phyloP scores from a whole-genome alignment of 257 asterid species.

The Ligustrum vulgare region DNA sequence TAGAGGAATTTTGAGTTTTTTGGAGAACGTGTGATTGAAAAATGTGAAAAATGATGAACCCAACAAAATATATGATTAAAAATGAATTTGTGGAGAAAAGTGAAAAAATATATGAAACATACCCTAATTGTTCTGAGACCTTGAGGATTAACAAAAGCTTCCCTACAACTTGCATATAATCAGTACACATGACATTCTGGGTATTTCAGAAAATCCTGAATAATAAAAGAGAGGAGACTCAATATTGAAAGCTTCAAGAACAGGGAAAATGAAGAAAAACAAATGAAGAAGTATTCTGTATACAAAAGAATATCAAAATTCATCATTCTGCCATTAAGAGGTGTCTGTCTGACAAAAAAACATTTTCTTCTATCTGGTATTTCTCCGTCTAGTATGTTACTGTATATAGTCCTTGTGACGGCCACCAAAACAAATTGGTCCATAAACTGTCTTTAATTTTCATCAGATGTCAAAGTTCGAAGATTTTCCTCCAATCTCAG shows the following conservation, averaged over 20 bases:
- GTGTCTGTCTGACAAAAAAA: background rate
- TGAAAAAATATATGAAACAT: background rate
- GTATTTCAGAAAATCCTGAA: background rate
- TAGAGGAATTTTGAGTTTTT: too few relatives aligned
- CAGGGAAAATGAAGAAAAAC: background rate
- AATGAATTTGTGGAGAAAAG: too few relatives aligned
- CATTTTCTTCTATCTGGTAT: background rate
- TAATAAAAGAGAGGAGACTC: background rate
- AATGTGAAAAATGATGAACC: too few relatives aligned
- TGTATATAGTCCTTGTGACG: background rate
- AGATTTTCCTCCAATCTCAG: conserved; percentile 11
- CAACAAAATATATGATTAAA: too few relatives aligned
- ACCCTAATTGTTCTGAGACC: background rate
- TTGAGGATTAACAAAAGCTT: background rate
- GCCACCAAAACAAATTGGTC: background rate
- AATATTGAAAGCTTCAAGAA: background rate
- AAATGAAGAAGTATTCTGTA: background rate
- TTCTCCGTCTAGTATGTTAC: background rate
- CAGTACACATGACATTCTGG: background rate
- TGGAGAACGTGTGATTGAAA: too few relatives aligned
- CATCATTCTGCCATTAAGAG: background rate
- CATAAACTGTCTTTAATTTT: background rate
- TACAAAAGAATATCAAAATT: conserved; percentile 5
- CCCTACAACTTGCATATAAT: background rate
- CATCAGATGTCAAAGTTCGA: background rate